Conservation (phyloP, 192 early-diverging fungal species). For the Linnemannia elongata region DNA sequence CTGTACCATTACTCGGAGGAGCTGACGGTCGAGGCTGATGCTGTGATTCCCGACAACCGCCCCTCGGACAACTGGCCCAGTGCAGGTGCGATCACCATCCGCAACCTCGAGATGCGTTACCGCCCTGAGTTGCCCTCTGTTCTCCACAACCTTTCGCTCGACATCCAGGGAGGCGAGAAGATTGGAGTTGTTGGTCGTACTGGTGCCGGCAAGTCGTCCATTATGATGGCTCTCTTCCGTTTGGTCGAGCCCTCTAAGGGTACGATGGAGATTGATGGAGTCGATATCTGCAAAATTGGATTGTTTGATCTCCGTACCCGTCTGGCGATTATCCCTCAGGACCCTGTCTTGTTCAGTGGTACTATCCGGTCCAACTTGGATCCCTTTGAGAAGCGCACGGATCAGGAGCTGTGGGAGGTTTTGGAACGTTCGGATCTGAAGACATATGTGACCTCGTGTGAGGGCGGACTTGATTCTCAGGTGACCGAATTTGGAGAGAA, state of each 20-base stretch:
- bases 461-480: slow-evolving; percentile 64
- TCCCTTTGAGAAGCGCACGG: slow-evolving; percentile 75
- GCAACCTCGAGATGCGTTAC: slow-evolving; percentile 84
- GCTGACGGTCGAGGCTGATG: slow-evolving; percentile 38
- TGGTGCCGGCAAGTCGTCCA: slow-evolving; percentile 69
- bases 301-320: slow-evolving; percentile 78
- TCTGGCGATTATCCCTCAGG: slow-evolving; percentile 86
- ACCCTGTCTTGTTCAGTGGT: slow-evolving; percentile 80
- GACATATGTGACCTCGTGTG: slow-evolving; percentile 38
- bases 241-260: slow-evolving; percentile 82
- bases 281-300: slow-evolving; percentile 82
- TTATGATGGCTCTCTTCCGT: slow-evolving; percentile 82
- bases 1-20: slow-evolving; percentile 63
- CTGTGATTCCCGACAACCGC: slow-evolving; percentile 67
- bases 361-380: slow-evolving; percentile 86
- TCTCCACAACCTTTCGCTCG: slow-evolving; percentile 77
- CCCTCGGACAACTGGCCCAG: slow-evolving; percentile 75
- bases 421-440: slow-evolving; percentile 74
- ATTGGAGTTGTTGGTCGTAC: slow-evolving; percentile 93
- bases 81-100: slow-evolving; percentile 77
- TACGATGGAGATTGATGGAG: slow-evolving; percentile 79
- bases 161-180: slow-evolving; percentile 77
- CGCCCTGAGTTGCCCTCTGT: slow-evolving; percentile 83
- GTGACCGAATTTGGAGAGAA: slow-evolving; percentile 81
- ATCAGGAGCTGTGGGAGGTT: slow-evolving; percentile 75